A percentile compares a stretch with the other conserved stretches of the same genome.
Evolutionary conservation across 2,329 filamentous ascomycete species (phyloP).

Genomic region (Sporothrix brunneoviolacea): DNA sequence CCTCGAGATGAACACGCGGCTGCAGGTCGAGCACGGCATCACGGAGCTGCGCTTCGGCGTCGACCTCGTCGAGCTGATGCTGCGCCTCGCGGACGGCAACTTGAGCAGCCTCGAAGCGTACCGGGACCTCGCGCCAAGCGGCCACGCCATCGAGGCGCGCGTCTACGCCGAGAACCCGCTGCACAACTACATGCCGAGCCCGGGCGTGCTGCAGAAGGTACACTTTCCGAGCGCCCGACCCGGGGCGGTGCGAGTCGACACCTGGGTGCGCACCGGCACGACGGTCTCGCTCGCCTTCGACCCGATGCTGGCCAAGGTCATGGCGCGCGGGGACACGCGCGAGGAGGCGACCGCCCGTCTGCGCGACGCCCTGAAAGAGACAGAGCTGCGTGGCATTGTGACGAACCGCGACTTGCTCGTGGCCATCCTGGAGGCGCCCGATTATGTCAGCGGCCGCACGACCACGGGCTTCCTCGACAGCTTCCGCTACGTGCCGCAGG

Average conservation of each 20-base stretch:
- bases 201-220: too few species aligned
- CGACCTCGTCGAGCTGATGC: slow-evolving; percentile 31
- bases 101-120: slow-evolving; percentile 46
- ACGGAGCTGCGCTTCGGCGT: slow-evolving; percentile 33
- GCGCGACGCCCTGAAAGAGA: slow-evolving; percentile 64
- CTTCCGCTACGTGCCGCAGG: slow-evolving; percentile 23
- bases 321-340: slow-evolving; percentile 72
- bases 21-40: slow-evolving; percentile 41
- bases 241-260: slow-evolving; percentile 65
- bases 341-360: slow-evolving; percentile 77
- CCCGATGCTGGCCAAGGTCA: slow-evolving; percentile 63
- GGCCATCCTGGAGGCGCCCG: slow-evolving; percentile 23
- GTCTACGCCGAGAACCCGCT: too few species aligned
- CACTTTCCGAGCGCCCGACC: too few species aligned
- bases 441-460: too few species aligned
- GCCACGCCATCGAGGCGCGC: too few species aligned
- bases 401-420: slow-evolving; percentile 31
- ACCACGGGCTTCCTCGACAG: too few species aligned
- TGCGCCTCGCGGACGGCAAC: slow-evolving; percentile 30
- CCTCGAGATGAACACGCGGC: slow-evolving; percentile 16
- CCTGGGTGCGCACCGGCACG: slow-evolving; percentile 62
- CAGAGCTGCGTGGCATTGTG: slow-evolving; percentile 10
- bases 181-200: slow-evolving; percentile 44
- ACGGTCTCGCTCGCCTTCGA: slow-evolving; percentile 2
- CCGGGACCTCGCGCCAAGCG: slow-evolving; percentile 46